Evolutionary conservation across 176 grass and related monocot genomes (phyloP), one percentile per base, ranked within the genome.

Genomic region (Saccharum officinarum): DNA sequence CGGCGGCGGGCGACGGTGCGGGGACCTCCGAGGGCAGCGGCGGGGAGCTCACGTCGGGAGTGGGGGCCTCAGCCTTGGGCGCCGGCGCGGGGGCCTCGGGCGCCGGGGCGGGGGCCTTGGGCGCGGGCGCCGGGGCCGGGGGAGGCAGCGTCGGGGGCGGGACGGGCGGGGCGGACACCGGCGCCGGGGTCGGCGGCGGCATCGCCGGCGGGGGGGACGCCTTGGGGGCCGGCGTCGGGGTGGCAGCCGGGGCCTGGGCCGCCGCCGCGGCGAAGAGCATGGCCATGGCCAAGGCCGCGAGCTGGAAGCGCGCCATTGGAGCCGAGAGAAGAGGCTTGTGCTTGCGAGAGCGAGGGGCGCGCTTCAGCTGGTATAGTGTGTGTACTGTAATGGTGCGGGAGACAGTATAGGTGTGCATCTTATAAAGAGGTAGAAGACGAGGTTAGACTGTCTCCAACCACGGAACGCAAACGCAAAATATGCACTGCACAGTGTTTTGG

Each of bases 251-350:
- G 15, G 80, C 91, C 87, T 92, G 91, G 11, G 91, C 91, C 40
- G 84, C 52, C 1, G 65, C 68, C 2, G 55, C 77, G 39, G 88
- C 88, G 67, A 84, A 85, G 68, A 93, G 82, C 81, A 85, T 82
- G 46, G 91, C 85, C 80, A 92, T 68, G 76, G 88, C 85, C 67
- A 90, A 3, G 65, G 88, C 77, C 18, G 82, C 75, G 12, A 90
- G 60, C 59, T 78, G 88, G 82, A 85, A 47, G 62, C 88, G 91
- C 84, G 84, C 91, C 91, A 92, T 92, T 85, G 40, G 11, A 80
- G 67, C 11, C 18, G 67, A 76, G 18, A 25, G 71, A 10, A 59
- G 15, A 25, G 76, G 37, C 28, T 40, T 50, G 80, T 39, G 89
- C 77, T 81, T 50, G 31, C 1, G 71, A 4, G 20, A 30, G 39